Evolutionary conservation across 2,329 filamentous ascomycete species (phyloP), one percentile per base, ranked within the genome.

Genomic region (Pestalotiopsis sp.): DNA sequence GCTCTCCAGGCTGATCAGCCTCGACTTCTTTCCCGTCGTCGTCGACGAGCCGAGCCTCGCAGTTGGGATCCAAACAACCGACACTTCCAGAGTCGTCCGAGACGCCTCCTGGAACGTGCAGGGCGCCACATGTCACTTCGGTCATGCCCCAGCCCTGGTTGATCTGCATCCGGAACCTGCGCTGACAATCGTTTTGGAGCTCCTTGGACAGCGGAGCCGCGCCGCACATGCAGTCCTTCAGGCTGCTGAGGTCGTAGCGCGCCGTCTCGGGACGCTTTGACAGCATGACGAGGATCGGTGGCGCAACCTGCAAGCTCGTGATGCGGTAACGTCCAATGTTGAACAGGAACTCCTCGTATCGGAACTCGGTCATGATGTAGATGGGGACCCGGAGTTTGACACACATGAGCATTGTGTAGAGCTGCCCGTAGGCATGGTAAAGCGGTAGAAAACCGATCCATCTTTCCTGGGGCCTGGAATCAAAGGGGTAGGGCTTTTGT

Each of bases 401-500:
- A 0, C 82, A 81, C 70, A 83, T 80, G 35, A 87, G 76, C 68
- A 84, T 84, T 67, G 85, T 84, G 66, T 83, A 82, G 2, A 86
- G 79, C 73, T 89, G 87, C 2, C 85, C 85, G 69, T 86, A 88
- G 6, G 86, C 87, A 73, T 90, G 88, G 72, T 89, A 91, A 74
- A 91, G 86, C 0, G 91, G 91, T 13, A 93, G 79, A 75, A 92
- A 91, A 61, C 88, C 84, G 35, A 86, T 72, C 82, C 84, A 86
- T 52, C 84, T 78, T 71, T 86, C 85, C 9, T 76, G 74, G 24
- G 81, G 81, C 44, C 78, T 77, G 3, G 79, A 75, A 2, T 77
- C 71, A 69, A 78, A 78, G 1, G 72, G 66, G 62, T 79, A 76
- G 9, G 78, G 79, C 35, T 78, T 79, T 69, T 79, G 72, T 9